Evolutionary conservation across 768 basidiomycete species (phyloP), one percentile per base, ranked within the genome.

Genomic region (Trametes elegans): DNA sequence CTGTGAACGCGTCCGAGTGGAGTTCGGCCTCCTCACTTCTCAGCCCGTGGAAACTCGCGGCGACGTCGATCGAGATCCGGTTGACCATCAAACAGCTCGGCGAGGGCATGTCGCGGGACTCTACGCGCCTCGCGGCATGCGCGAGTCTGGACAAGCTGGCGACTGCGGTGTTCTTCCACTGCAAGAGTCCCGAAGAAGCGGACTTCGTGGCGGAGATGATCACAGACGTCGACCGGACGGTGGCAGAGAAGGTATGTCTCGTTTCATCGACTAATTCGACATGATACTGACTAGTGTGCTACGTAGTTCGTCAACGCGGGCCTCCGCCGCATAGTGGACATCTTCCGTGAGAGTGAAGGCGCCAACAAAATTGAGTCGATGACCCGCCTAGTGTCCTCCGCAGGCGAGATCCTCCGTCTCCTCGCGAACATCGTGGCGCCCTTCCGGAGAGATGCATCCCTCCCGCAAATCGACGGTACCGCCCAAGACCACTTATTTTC

Each of bases 171-270:
- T 87, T 93, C 62, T 83, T 80, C 56, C 83, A 87, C 55, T 83
- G 83, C 8, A 84, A 90, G 69, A 83, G 85, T 14, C 80, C 83
- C 0, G 89, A 92, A 60, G 87, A 92, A 68, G 89, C 88, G 0
- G 87, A 85, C 58, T 88, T 90, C 61, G 83, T 92, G 5, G 87
- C 87, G n/a, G 87, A 90, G 65, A 87, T 92, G 79, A 79, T 85
- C 18, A 78, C 79, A 60, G 87, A 86, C 26, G 84, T 86, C 8
- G 84, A 85, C 41, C 77, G 73, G 39, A 71, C 76, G 0, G 83
- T 93, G 28, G 86, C 83, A 4, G 78, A 77, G 48, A 90, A 88
- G 80, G 89, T 88, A 38, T 68, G 14, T 4, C 28, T 9, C 28
- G 49, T 4, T 27, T 23, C 5, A 29, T 5, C 18, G 2, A 40